Conservation (phyloP, 805 yeast species). For the Helenozyma baotianmanensis region DNA sequence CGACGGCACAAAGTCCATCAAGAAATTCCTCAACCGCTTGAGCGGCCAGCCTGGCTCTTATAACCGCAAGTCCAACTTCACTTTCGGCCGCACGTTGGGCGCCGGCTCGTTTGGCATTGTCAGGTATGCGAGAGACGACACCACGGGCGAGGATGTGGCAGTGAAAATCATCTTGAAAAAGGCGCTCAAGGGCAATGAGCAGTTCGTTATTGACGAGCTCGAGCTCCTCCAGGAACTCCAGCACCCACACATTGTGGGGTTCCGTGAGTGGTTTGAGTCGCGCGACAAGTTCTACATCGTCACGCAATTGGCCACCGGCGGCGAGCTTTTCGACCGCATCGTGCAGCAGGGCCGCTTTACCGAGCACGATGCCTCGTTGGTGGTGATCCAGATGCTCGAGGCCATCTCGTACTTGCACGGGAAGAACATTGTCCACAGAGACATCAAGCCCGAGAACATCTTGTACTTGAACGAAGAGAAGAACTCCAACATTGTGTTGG, state of each 20-base stretch:
- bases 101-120: conserved; percentile 97
- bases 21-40: conserved; percentile 47
- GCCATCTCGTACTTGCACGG: conserved; percentile 79
- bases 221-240: conserved; percentile 58
- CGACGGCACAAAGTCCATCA: conserved; percentile 12
- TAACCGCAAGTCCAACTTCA: conserved; percentile 60
- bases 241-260: conserved; percentile 86
- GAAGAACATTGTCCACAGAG: conserved; percentile 83
- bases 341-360: conserved; percentile 78
- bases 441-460: conserved; percentile 90
- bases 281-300: conserved; percentile 90
- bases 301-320: conserved; percentile 93
- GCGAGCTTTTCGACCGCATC: conserved; percentile 88
- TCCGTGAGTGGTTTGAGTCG: conserved; percentile 90
- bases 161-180: conserved; percentile 84
- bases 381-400: conserved; percentile 66
- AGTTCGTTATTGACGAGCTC: conserved; percentile 76
- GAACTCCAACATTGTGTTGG: conserved; percentile 73
- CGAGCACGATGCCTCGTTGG: conserved; percentile 78
- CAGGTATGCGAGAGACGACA: conserved; percentile 58
- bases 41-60: conserved; percentile 73
- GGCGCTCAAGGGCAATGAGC: conserved; percentile 74
- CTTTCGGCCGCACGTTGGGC: conserved; percentile 80
- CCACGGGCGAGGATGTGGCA: conserved; percentile 69
- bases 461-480: conserved; percentile 55